Evolutionary conservation across 805 yeast genomes (phyloP), one percentile per base, ranked within the genome.

Genomic region (Candida cerambycidarum): DNA sequence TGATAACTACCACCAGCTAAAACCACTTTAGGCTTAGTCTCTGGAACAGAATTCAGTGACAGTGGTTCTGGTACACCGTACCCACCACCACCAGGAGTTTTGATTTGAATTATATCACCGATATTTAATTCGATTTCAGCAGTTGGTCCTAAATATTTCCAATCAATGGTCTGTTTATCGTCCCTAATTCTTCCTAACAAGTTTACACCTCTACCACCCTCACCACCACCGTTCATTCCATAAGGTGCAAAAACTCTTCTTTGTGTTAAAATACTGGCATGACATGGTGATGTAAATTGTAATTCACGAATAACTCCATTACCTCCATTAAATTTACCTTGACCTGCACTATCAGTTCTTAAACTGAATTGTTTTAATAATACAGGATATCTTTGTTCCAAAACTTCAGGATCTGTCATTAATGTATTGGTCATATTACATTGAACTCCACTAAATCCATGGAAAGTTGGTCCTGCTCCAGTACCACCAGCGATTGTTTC

Each of bases 31-130:
- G 28, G 25, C 19, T 31, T 14, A 5, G 18, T 5, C 28, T 30
- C 25, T 18, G 11, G 21, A 9, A 7, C n/a, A 4, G 5, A 11
- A 11, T 6, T 4, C n/a, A n/a, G n/a, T 23, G 15, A 9, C 16
- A 12, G 9, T 18, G 38, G 41, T 4, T 42, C 33, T 5, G 46
- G 41, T n/a, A 19, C 37, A 6, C 95, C 95, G 60, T 72, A 86
- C 0, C 89, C 95, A 33, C 93, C 95, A 24, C 93, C 95, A 33
- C 96, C 96, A 2, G 96, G 95, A 0, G 95, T 86, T 52, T 69
- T 61, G 28, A 88, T 79, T 6, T 81, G 61, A 28, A 87, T 59
- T 39, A 85, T 69, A 53, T 88, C 95, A 2, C 93, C 93, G 4
- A 73, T 59, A 12, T 64, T 52, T 42, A 80, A 71, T 9, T 67